Evolutionary conservation across 1,284 basidiomycete genomes (phyloP).

Genomic region (Heterobasidion parviporum): DNA sequence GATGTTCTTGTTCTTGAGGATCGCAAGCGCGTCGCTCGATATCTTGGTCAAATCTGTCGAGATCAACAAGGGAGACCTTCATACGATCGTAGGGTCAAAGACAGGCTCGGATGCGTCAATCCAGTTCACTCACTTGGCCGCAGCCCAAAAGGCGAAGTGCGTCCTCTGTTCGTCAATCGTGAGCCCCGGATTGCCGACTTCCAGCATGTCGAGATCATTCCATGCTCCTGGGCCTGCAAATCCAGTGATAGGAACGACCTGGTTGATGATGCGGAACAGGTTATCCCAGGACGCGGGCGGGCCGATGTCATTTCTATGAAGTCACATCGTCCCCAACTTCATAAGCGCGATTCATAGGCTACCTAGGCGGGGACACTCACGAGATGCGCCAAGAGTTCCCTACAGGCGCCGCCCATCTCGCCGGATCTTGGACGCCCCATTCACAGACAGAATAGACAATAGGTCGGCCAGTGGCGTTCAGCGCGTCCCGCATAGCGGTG

Average conservation of each 20-base stretch:
- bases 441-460: slow-evolving; percentile 49
- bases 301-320: slow-evolving; percentile 35
- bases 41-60: slow-evolving; percentile 32
- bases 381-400: slow-evolving; percentile 44
- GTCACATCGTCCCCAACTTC: not conserved
- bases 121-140: slow-evolving; percentile 24
- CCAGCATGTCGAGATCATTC: slow-evolving; percentile 61
- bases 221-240: slow-evolving; percentile 36
- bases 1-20: slow-evolving; percentile 22
- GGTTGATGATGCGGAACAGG: slow-evolving; percentile 40
- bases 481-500: slow-evolving; percentile 40
- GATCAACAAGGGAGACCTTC: slow-evolving; percentile 36
- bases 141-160: slow-evolving; percentile 50
- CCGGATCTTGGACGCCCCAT: slow-evolving; percentile 42
- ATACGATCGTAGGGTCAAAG: no score
- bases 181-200: slow-evolving; percentile 45
- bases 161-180: slow-evolving; percentile 44
- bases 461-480: slow-evolving; percentile 35
- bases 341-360: not conserved
- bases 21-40: slow-evolving; percentile 24
- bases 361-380: slow-evolving; percentile 16
- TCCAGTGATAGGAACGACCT: slow-evolving; percentile 37
- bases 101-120: no score
- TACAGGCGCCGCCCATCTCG: slow-evolving; percentile 36
- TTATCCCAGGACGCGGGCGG: slow-evolving; percentile 33